phyloP scores from a whole-genome alignment of 2,329 filamentous ascomycete species.

The Exophiala sp. region DNA sequence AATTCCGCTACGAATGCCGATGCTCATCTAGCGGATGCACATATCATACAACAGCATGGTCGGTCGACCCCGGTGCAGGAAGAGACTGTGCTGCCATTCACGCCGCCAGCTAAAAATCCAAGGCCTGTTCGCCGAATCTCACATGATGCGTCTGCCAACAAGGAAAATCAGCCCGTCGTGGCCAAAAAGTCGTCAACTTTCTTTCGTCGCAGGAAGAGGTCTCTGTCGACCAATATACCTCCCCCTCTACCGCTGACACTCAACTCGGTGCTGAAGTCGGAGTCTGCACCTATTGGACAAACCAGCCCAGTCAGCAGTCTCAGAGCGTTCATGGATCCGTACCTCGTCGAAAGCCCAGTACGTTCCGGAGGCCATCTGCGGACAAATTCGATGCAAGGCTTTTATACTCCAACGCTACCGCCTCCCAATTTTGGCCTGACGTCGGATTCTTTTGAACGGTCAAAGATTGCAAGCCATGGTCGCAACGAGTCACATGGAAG shows the following conservation, averaged over 20 bases:
- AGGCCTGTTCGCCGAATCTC: constrained; percentile 31
- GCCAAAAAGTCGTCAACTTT: constrained; percentile 93
- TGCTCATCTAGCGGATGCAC: constrained; percentile 20
- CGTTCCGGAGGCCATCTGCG: constrained; percentile 16
- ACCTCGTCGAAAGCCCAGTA: constrained; percentile 46
- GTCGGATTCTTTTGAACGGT: constrained; percentile 3
- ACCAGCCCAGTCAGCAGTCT: constrained; percentile 71
- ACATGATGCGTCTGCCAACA: constrained; percentile 30
- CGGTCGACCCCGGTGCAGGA: constrained; percentile 25
- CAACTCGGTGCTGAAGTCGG: constrained; percentile 32
- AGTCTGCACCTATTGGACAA: constrained; percentile 28
- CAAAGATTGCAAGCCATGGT: constrained; percentile 8
- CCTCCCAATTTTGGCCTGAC: constrained; percentile 15
- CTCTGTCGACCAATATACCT: constrained; percentile 58
- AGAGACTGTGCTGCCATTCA: constrained; percentile 18
- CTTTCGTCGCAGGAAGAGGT: constrained; percentile 90
- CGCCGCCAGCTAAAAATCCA: constrained; percentile 28
- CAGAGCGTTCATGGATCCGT: constrained; percentile 81
- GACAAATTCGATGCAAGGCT: constrained; percentile 25
- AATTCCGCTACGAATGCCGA: constrained; percentile 33
- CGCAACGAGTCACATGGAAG: constrained; percentile 21
- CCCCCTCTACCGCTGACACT: constrained; percentile 52
- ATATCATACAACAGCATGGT: constrained; percentile 17
- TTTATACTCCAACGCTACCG: constrained; percentile 18
- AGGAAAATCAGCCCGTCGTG: constrained; percentile 43